Percentiles rank a stretch among this genome's conserved stretches.
phyloP scores from a whole-genome alignment of 805 yeast genomes.

The Ogataea polymorpha region DNA sequence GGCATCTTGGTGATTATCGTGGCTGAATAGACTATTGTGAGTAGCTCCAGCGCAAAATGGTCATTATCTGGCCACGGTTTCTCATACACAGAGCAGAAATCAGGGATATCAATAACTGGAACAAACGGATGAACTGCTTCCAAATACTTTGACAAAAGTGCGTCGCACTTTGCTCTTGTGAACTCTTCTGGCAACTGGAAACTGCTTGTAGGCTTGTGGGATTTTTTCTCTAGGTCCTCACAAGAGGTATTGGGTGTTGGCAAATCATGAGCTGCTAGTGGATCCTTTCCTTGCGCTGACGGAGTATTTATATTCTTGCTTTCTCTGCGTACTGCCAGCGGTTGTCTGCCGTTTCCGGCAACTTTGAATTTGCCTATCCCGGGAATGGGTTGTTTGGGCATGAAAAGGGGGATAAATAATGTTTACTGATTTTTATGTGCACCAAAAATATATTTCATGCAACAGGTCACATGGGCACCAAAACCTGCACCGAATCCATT shows the following conservation, averaged over 20 bases:
- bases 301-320: background rate
- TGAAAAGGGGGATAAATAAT: constrained; percentile 26
- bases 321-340: background rate
- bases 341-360: background rate
- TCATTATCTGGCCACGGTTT: background rate
- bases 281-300: too few species aligned
- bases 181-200: background rate
- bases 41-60: background rate
- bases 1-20: constrained; percentile 1
- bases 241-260: constrained; percentile 7
- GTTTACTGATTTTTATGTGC: background rate
- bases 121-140: constrained; percentile 1
- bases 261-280: background rate
- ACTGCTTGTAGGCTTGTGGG: background rate
- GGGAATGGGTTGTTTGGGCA: constrained; percentile 7
- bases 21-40: constrained; percentile 1
- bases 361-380: constrained; percentile 8
- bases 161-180: background rate
- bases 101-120: background rate
- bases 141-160: background rate
- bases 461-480: background rate
- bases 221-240: background rate
- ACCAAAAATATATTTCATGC: background rate
- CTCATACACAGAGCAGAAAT: background rate
- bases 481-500: background rate